Conservation (phyloP, 345 rosid species). For the Syzygium grande region DNA sequence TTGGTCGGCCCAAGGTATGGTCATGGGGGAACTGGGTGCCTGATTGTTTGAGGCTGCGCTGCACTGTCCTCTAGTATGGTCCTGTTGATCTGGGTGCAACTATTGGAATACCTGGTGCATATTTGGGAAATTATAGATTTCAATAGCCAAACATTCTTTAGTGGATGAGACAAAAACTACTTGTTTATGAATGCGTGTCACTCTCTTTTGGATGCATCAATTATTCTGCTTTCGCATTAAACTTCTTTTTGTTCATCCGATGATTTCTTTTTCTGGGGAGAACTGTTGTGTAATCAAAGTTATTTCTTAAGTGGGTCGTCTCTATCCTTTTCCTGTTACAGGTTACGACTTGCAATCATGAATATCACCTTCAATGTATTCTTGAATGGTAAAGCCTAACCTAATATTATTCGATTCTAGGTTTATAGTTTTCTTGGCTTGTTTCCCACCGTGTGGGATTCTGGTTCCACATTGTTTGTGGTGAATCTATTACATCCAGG, state of each 20-base stretch:
- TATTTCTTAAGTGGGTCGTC: background rate
- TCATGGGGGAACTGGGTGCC: background rate
- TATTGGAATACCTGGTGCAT: background rate
- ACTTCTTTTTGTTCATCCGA: background rate
- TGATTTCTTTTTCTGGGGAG: background rate
- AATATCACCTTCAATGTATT: conserved; percentile 93
- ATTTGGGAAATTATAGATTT: background rate
- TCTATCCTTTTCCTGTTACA: conserved; percentile 17
- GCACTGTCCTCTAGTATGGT: background rate
- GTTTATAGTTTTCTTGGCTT: background rate
- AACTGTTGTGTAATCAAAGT: background rate
- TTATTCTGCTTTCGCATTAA: background rate
- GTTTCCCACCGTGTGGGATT: background rate
- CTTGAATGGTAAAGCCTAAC: conserved; percentile 59
- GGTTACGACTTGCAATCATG: conserved; percentile 91
- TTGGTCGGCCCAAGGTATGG: background rate
- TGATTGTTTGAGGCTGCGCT: background rate
- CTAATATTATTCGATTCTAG: background rate
- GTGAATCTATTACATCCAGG: background rate
- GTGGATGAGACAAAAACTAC: background rate
- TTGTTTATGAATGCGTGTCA: background rate
- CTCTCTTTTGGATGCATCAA: background rate
- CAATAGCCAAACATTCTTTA: background rate
- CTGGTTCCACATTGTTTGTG: background rate
- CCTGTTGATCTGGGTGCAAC: background rate